Conservation (phyloP, 2,329 filamentous ascomycete species). For the Fusarium sp. region DNA sequence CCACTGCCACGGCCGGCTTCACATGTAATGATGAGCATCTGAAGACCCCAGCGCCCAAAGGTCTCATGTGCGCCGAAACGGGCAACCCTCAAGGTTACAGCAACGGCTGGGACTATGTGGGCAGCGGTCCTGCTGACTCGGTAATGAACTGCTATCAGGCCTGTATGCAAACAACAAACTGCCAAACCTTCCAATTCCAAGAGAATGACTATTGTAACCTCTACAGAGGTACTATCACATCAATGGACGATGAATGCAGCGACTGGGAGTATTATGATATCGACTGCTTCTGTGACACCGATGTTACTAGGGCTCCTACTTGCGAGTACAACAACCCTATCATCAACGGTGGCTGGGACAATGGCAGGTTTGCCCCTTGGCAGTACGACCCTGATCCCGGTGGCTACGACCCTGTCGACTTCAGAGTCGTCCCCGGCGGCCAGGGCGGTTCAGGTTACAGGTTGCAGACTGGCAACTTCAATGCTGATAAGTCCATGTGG, state of each 20-base stretch:
- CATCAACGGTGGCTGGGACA: neutral
- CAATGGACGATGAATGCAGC: fast-evolving
- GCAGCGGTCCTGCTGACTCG: neutral
- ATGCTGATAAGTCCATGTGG: constrained; percentile 11
- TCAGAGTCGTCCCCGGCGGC: neutral
- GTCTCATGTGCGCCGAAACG: neutral
- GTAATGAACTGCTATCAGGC: neutral
- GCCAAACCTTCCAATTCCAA: neutral
- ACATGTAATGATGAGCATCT: neutral
- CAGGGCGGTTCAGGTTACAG: neutral
- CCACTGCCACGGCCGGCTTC: neutral
- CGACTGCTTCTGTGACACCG: constrained; percentile 14
- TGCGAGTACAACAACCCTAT: neutral
- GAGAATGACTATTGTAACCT: neutral
- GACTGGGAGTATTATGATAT: neutral
- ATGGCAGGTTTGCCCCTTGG: neutral
- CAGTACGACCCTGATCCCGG: neutral
- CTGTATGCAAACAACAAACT: neutral
- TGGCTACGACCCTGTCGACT: neutral
- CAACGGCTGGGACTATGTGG: neutral
- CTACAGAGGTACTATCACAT: neutral
- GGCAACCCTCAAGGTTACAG: neutral
- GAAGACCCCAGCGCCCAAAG: neutral
- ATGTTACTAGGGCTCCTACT: neutral
- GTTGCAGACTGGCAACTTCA: constrained; percentile 7